Evolutionary conservation across 176 grass and related monocot genomes (phyloP).

Genomic region (Oryza longistaminata): DNA sequence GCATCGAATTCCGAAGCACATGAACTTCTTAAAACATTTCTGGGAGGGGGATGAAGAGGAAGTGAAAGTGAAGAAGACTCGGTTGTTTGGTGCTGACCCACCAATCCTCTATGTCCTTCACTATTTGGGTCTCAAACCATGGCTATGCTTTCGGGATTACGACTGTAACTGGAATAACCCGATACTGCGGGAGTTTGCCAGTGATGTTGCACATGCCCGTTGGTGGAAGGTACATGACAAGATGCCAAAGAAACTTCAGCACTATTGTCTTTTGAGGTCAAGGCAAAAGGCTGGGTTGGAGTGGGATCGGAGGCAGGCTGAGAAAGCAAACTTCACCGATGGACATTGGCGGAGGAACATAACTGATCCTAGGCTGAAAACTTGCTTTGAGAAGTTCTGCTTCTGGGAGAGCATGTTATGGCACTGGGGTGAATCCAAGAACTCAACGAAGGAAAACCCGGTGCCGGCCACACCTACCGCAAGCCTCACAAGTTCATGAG

Average conservation of each 20-base stretch:
- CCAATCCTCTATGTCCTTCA: conserved; percentile 80
- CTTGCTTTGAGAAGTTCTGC: conserved; percentile 87
- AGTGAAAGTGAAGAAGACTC: conserved; percentile 77
- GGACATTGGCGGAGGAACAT: conserved; percentile 78
- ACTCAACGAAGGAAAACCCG: conserved; percentile 43
- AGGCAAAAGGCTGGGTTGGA: conserved; percentile 85
- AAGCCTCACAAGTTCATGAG: conserved; percentile 49
- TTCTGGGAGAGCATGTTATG: conserved; percentile 93
- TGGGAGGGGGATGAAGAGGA: conserved; percentile 89
- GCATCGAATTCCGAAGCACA: conserved; percentile 84
- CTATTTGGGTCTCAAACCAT: conserved; percentile 78
- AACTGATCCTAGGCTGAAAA: conserved; percentile 64
- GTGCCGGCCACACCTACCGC: conserved; percentile 10
- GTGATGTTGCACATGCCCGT: conserved; percentile 65
- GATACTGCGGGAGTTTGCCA: conserved; percentile 74
- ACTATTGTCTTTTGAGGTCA: conserved; percentile 73
- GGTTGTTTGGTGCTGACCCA: conserved; percentile 68
- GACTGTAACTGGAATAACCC: conserved; percentile 93
- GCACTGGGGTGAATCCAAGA: conserved; percentile 80
- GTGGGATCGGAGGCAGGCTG: conserved; percentile 74
- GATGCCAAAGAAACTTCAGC: conserved; percentile 79
- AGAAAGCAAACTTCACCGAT: conserved; percentile 78
- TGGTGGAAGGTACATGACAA: conserved; percentile 88
- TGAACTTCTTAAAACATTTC: conserved; percentile 99
- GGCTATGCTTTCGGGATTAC: conserved; percentile 90